Evolutionary conservation across 164 flowering plant species (phyloP).

Genomic region (Litsea cubeba): DNA sequence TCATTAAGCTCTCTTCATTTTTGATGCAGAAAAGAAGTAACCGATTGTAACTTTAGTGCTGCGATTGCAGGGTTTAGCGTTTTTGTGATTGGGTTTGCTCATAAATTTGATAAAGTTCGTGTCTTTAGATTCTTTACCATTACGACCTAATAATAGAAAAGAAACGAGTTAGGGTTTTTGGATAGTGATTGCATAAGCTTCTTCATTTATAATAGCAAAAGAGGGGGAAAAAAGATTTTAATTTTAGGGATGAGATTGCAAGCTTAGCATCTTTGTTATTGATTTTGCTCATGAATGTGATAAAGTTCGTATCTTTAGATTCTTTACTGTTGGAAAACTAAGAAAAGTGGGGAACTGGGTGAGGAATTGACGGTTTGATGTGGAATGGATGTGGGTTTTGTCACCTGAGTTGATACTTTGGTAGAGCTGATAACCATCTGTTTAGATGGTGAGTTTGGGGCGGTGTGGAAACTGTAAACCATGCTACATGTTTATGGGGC

Average conservation of each 20-base stretch:
- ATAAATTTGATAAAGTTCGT: too few relatives aligned
- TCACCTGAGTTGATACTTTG: too few relatives aligned
- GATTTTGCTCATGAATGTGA: neutral
- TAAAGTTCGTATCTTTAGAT: neutral
- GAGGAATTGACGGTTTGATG: too few relatives aligned
- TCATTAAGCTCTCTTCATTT: neutral
- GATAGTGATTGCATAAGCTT: too few relatives aligned
- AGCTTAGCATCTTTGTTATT: neutral
- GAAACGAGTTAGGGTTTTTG: neutral
- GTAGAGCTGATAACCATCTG: too few relatives aligned
- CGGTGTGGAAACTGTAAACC: neutral
- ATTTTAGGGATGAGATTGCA: neutral
- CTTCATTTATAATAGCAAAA: too few relatives aligned
- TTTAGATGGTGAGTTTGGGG: neutral
- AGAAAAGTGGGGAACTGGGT: neutral
- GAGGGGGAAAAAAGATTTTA: too few relatives aligned
- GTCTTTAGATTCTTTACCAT: neutral
- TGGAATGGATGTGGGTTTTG: neutral
- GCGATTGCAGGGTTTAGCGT: neutral
- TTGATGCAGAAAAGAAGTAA: neutral
- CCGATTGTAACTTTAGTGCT: neutral
- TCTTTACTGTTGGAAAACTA: neutral
- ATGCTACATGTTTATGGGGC: neutral
- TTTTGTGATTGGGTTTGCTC: neutral
- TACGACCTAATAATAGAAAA: neutral